Base-by-base conservation (phyloP, 2,329 filamentous ascomycete species). In the Aspergillus niger region DNA sequence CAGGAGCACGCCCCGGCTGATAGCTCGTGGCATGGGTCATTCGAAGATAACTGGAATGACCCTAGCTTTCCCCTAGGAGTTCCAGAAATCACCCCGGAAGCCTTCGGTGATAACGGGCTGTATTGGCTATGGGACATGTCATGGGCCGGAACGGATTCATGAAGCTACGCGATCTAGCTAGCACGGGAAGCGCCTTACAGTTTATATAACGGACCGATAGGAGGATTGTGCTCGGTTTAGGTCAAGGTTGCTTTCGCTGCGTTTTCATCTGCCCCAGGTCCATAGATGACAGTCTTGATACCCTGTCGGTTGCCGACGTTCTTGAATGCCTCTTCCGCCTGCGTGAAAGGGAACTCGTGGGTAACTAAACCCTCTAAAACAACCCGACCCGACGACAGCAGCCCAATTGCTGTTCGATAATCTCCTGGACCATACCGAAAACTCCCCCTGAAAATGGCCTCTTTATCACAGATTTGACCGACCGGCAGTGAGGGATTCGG, bases 371-470 rank as follows among this genome's bases (percentile, higher is more conserved):
- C 86, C 84, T 93, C 93, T n/a, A 87, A 80, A 43, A 77, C 80
- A 24, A 97, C 89, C 87, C 55, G 78, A 80, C 15, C 83, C 82
- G 2, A 96, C 84, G 63, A 54, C 32, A 70, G 43, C 43, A 97
- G 82, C 63, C 91, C 86, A 38, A 97, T 82, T 3, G 91, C 91
- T 3, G 91, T 83, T 71, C 87, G 82, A 76, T 96, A 97, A 77
- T 97, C 93, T 10, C 92, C 92, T 50, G 86, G 84, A 1, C 88
- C 89, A 76, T 97, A 97, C 36, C 93, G 85, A 82, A 97, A 97
- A 62, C 88, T 91, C 24, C 92, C 92, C 70, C 89, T 90, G 51
- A 90, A 85, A 5, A 88, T 93, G 36, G 96, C 83, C 81, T 97
- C 93, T 80, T 96, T 97, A 58, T 88, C 83, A 74, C 91, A 95